These are phyloP conservation scores for Serendipita sp. DNA, from an alignment of 1,284 basidiomycete species.

Conservation along the genomic window DNA sequence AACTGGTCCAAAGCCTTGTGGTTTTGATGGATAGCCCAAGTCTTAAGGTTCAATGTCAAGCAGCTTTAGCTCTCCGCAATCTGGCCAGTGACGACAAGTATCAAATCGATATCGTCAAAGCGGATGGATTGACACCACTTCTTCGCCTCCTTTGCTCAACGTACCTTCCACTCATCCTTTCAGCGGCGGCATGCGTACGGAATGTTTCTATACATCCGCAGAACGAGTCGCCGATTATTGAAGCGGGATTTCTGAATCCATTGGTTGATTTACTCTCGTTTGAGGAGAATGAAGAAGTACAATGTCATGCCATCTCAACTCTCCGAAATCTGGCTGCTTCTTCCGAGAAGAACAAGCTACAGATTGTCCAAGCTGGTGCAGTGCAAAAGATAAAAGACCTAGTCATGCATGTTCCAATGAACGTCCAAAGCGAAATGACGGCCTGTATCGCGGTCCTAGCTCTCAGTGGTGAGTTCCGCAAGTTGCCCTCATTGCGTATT, in stretches of 20 bases:
- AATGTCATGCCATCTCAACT: conserved; percentile 99
- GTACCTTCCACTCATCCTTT: conserved; percentile 96
- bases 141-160: conserved; percentile 92
- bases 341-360: conserved; percentile 96
- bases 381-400: conserved; percentile 96
- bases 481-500: not conserved
- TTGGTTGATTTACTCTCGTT: conserved; percentile 93
- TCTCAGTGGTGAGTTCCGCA: conserved; percentile 57
- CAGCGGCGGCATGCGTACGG: conserved; percentile 95
- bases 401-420: conserved; percentile 87
- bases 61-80: conserved; percentile 90
- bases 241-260: conserved; percentile 92
- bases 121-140: conserved; percentile 83
- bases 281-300: conserved; percentile 99
- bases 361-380: conserved; percentile 97
- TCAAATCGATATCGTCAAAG: conserved; percentile 96
- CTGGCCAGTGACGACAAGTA: conserved; percentile 98
- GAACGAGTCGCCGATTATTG: conserved; percentile 99
- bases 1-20: conserved; percentile 88
- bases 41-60: conserved; percentile 98
- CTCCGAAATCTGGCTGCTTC: conserved; percentile 93
- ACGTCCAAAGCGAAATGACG: conserved; percentile 99
- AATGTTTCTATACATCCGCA: conserved; percentile 98
- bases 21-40: conserved; percentile 95
- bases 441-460: conserved; percentile 94